Evolutionary conservation across 116 monocot genomes (phyloP).

Genomic region (Posidonia oceanica): DNA sequence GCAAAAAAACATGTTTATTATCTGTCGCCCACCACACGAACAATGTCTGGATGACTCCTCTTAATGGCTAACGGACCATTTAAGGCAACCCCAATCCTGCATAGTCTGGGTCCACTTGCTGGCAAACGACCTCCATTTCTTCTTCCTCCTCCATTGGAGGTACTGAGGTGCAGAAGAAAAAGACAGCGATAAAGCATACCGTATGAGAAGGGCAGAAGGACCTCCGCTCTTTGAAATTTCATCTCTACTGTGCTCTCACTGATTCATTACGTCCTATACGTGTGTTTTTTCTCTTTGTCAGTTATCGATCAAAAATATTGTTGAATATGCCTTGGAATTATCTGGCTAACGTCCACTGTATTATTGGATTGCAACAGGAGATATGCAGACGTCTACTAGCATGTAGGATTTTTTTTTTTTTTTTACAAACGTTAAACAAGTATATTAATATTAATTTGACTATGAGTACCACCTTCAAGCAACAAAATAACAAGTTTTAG

Average conservation of each 20-base stretch:
- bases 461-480: no score
- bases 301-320: background rate
- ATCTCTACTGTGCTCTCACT: background rate
- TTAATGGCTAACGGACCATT: background rate
- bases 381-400: no score
- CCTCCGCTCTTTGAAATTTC: background rate
- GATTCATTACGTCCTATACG: background rate
- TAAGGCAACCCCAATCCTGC: background rate
- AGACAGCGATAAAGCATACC: background rate
- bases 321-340: background rate
- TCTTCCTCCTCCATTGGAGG: conserved; percentile 1
- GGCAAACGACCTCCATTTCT: background rate
- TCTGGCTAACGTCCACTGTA: no score
- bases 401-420: no score
- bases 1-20: background rate
- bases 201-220: no score
- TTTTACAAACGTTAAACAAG: no score
- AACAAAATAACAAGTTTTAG: no score
- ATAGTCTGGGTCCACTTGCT: background rate
- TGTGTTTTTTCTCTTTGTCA: background rate
- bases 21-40: background rate
- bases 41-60: background rate
- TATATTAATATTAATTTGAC: no score
- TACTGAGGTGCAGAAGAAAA: background rate
- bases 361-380: no score